These are phyloP conservation scores for Scytalidium sp. DNA, from an alignment of 2,329 filamentous ascomycete genomes.

Conservation along the genomic window DNA sequence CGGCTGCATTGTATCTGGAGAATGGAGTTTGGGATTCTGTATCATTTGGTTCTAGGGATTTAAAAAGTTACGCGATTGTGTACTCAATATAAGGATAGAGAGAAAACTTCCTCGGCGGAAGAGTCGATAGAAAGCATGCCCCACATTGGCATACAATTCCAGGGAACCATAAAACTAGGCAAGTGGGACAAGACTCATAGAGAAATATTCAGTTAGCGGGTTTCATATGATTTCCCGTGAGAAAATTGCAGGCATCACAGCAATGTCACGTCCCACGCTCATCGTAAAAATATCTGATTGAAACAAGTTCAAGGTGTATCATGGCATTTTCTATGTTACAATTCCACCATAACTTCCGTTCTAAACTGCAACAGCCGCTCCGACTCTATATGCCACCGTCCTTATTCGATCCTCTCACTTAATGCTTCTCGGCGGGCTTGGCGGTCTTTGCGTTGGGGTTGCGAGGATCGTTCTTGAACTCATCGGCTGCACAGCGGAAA, in stretches of 20 bases:
- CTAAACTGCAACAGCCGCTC: constrained; percentile 2
- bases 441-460: constrained; percentile 58
- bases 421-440: constrained; percentile 27
- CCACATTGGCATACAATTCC: too few relatives aligned
- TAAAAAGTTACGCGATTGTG: too few relatives aligned
- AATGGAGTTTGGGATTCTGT: background rate
- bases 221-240: too few relatives aligned
- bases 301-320: too few relatives aligned
- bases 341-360: background rate
- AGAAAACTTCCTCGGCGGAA: too few relatives aligned
- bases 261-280: too few relatives aligned
- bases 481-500: constrained; percentile 70
- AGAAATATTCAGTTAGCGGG: background rate
- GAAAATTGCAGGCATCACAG: too few relatives aligned
- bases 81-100: too few relatives aligned
- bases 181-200: background rate
- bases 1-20: constrained; percentile 1
- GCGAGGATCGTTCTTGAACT: constrained; percentile 96
- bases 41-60: too few relatives aligned
- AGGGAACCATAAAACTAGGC: background rate
- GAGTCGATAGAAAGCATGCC: too few relatives aligned
- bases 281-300: too few relatives aligned
- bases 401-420: constrained; percentile 8
- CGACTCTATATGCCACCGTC: constrained; percentile 1
- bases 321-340: constrained; percentile 7